Evolutionary conservation across 2,329 filamentous ascomycete genomes (phyloP).

Genomic region (Bisporella sp.): DNA sequence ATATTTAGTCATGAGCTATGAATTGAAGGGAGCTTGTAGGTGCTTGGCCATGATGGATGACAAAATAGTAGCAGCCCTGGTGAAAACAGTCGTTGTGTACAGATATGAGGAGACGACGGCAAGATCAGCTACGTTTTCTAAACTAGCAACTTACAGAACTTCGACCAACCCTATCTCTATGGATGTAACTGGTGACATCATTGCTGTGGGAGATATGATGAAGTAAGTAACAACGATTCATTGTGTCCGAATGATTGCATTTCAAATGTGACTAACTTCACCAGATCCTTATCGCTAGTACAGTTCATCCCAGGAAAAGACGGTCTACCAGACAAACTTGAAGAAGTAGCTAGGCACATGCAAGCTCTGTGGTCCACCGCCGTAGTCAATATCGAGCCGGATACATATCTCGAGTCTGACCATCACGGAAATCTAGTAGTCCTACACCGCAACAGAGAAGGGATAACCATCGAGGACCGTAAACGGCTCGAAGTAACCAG

Average conservation of each 20-base stretch:
- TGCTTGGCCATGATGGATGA: slow-evolving; percentile 68
- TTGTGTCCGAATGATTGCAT: not conserved
- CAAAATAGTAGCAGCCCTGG: slow-evolving; percentile 78
- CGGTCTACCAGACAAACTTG: slow-evolving; percentile 54
- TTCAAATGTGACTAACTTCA: not conserved
- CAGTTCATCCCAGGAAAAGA: slow-evolving; percentile 56
- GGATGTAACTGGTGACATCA: slow-evolving; percentile 63
- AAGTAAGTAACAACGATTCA: slow-evolving; percentile 39
- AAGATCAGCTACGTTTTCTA: slow-evolving; percentile 53
- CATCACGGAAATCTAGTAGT: slow-evolving; percentile 83
- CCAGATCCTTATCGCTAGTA: slow-evolving; percentile 63
- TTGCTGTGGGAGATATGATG: slow-evolving; percentile 88
- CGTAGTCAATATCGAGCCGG: slow-evolving; percentile 61
- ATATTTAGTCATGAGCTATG: slow-evolving; percentile 62
- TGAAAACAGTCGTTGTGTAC: slow-evolving; percentile 70
- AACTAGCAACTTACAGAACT: slow-evolving; percentile 70
- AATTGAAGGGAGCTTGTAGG: slow-evolving; percentile 73
- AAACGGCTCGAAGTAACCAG: slow-evolving; percentile 65
- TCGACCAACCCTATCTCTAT: slow-evolving; percentile 80
- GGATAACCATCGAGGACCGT: slow-evolving; percentile 68
- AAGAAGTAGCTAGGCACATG: slow-evolving; percentile 73
- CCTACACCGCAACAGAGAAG: slow-evolving; percentile 64
- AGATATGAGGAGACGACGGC: slow-evolving; percentile 49
- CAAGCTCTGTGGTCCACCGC: slow-evolving; percentile 78
- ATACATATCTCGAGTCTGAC: slow-evolving; percentile 78